These are phyloP conservation scores for Carex kokanica DNA, from an alignment of 176 grass and related monocot species.

Conservation along the genomic window DNA sequence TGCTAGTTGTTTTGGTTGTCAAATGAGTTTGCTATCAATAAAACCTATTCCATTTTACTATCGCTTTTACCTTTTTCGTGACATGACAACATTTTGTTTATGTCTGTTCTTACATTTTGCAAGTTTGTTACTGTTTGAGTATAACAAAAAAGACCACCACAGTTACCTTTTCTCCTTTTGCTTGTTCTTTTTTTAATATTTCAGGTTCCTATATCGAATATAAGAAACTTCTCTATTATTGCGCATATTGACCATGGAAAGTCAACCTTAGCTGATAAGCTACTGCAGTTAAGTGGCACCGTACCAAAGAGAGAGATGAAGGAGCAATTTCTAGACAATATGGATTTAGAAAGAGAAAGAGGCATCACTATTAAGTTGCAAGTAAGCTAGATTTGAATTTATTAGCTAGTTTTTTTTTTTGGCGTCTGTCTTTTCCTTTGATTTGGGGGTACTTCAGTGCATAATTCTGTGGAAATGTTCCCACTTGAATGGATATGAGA, in stretches of 20 bases:
- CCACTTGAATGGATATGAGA: not conserved
- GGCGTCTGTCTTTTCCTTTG: not conserved
- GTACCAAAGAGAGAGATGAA: conserved; percentile 98
- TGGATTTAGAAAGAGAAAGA: conserved; percentile 98
- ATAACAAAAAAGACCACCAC: not conserved
- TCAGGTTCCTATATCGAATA: conserved; percentile 92
- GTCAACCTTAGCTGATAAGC: conserved; percentile 93
- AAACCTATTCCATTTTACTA: not conserved
- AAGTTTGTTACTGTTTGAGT: not conserved
- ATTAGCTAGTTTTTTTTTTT: not conserved
- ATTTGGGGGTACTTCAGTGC: not conserved
- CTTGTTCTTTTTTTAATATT: not conserved
- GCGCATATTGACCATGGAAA: conserved; percentile 98
- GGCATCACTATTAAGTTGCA: conserved; percentile 98
- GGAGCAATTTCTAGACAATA: conserved; percentile 93
- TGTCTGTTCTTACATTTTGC: not conserved
- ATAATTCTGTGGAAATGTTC: conserved; percentile 7
- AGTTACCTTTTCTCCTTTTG: not conserved
- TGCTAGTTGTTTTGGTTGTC: not conserved
- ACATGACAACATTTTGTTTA: not conserved
- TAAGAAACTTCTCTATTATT: conserved; percentile 95
- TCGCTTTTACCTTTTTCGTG: not conserved
- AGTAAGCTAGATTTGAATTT: conserved; percentile 37
- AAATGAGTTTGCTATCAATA: not conserved
- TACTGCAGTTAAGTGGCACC: conserved; percentile 77